Conservation (phyloP, 441 rosid genomes). For the Populus hybrid region DNA sequence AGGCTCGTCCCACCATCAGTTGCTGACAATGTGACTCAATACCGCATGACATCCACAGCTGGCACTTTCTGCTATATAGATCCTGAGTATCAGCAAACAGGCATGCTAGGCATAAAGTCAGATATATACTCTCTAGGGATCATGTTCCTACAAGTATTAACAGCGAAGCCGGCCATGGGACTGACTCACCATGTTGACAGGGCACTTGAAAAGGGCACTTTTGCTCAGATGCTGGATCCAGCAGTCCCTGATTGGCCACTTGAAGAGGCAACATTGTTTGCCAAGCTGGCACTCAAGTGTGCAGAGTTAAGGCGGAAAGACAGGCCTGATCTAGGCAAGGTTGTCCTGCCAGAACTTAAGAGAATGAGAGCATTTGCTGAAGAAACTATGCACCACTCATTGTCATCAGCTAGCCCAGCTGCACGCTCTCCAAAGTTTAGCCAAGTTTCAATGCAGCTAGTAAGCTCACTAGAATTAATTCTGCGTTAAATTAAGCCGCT, state of each 20-base stretch:
- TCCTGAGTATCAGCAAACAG: constrained; percentile 96
- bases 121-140: constrained; percentile 88
- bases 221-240: constrained; percentile 67
- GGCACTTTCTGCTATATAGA: constrained; percentile 97
- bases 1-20: constrained; percentile 87
- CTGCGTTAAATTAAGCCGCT: neutral
- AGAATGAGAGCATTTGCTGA: constrained; percentile 68
- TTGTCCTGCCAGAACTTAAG: constrained; percentile 70
- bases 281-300: constrained; percentile 69
- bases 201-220: constrained; percentile 66
- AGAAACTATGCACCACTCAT: constrained; percentile 32
- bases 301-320: constrained; percentile 86
- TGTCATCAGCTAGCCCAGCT: constrained; percentile 24
- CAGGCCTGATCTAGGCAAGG: constrained; percentile 77
- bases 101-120: constrained; percentile 88
- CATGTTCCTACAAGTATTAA: constrained; percentile 73
- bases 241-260: constrained; percentile 77
- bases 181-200: constrained; percentile 68
- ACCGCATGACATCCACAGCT: constrained; percentile 89
- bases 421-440: constrained; percentile 27
- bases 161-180: constrained; percentile 90
- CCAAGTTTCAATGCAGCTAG: constrained; percentile 44
- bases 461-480: constrained; percentile 20
- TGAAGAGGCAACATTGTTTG: constrained; percentile 64
- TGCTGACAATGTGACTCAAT: constrained; percentile 79